Evolutionary conservation across 352 stramenopile species (phyloP), one percentile per base, ranked within the genome.

Genomic region (Achlya hypogyna): DNA sequence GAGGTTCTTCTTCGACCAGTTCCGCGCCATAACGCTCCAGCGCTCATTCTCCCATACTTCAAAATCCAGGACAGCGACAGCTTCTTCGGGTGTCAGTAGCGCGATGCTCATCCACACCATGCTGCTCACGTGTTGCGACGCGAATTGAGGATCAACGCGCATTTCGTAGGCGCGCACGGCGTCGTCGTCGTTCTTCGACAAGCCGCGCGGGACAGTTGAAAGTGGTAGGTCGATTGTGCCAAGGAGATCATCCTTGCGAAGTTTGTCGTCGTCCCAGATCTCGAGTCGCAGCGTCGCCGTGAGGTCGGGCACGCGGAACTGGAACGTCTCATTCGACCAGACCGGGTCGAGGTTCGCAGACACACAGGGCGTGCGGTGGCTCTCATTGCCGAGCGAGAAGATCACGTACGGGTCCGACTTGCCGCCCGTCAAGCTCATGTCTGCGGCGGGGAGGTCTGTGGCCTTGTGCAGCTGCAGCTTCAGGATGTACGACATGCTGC

Each of bases 41-140:
- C 51, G 56, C 60, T 80, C 72, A 67, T 82, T 82, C 60, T 82
- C 75, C 70, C 71, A 82, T 27, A 78, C 34, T 64, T 77, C 68
- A 18, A 76, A 62, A 0, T 60, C 47, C 5, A 72, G 34, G 5
- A 78, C 9, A 5, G 51, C 60, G 20, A 43, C 71, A 0, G 63
- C 54, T 18, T 71, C 14, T n/a, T 68, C 68, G 25, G 73, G 27
- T 0, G 70, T 67, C 4, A 67, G 49, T n/a, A 75, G 47, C 16
- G 52, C 23, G 32, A 82, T 62, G 5, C 31, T 54, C 3, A 82
- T 34, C 25, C 71, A 70, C 14, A 82, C 32, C 4, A 63, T 28
- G 14, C 58, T 72, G 2, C 32, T 42, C 8, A 51, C 51, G 5
- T 71, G 14, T 22, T 69, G 25, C 3, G 38, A 35, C 22, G 49